Percentiles rank a stretch among this genome's conserved stretches.
Evolutionary conservation across 768 basidiomycete species (phyloP).

Genomic region (Fomitopsis pulvina): DNA sequence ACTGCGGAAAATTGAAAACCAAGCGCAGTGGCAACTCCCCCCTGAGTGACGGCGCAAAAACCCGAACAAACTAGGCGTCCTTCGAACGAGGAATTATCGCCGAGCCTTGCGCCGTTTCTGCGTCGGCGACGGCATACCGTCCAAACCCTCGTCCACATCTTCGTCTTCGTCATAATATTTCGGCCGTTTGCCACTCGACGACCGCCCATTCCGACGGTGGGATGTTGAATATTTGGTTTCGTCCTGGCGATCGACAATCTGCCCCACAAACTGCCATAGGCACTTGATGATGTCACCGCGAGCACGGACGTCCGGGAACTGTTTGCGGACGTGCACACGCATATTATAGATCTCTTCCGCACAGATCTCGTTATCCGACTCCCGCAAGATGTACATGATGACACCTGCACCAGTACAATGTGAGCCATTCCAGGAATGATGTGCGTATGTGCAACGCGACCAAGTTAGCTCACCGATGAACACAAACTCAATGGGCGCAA

Average conservation of each 20-base stretch:
- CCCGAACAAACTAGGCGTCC: no score
- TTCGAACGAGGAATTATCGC: no score
- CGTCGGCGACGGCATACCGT: no score
- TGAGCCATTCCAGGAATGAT: not conserved
- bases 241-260: conserved; percentile 23
- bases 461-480: conserved; percentile 60
- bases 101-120: no score
- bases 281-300: conserved; percentile 48
- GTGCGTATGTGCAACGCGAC: not conserved
- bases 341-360: conserved; percentile 53
- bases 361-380: conserved; percentile 36
- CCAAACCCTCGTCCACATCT: conserved; percentile 25
- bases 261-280: conserved; percentile 52
- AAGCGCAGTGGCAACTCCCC: no score
- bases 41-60: no score
- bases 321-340: conserved; percentile 46
- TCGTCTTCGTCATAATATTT: conserved; percentile 19
- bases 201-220: not conserved
- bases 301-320: conserved; percentile 58
- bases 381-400: conserved; percentile 49
- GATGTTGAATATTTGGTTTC: conserved; percentile 6
- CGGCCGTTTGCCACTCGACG: conserved; percentile 26
- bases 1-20: no score
- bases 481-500: conserved; percentile 74
- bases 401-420: no score